Evolutionary conservation across 805 yeast species (phyloP), one percentile per base, ranked within the genome.

Genomic region (Sugiyamaella smithiae): DNA sequence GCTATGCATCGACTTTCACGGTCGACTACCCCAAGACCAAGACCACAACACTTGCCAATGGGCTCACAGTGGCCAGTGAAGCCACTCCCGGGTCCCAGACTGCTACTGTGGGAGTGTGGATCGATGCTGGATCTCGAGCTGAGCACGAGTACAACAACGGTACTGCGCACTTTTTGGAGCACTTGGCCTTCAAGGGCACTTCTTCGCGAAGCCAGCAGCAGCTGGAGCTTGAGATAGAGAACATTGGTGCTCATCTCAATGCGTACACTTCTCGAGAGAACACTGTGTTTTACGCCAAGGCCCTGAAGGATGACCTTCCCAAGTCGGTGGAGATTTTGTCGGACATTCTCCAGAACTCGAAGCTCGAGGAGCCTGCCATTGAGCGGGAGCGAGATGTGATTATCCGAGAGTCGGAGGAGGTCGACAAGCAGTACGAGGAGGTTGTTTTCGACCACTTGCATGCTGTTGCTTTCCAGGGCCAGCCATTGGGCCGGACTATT

Each of bases 211-310:
- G 88, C 9, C 98, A 93, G 71, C 73, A 81, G 49, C 81, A 81
- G 51, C 74, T 93, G 49, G 99, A 93, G 68, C 72, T 90, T 40
- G 98, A 93, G 69, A 88, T 93, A 50, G 99, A 93, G 68, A 85
- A 93, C 71, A 79, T 90, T 61, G 99, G 99, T 3, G 88, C 97
- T 22, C 99, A 93, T 70, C 78, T 93, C 62, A 93, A 95, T 66
- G 99, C 99, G n/a, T 93, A 93, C 72, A 93, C 99, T 1, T 88
- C 97, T 17, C 80, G 99, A 63, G 99, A 93, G 65, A 90, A 89
- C 69, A 93, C 99, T 1, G 99, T 91, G 6, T 93, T 90, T 68
- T 93, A 89, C 68, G 96, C 98, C 43, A 89, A 88, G 68, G 80
- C 97, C 25, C 72, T 90, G 50, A 77, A 81, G 57, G 75, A 75